phyloP scores from a whole-genome alignment of 2,329 filamentous ascomycete species.

The Diaporthe helianthi region DNA sequence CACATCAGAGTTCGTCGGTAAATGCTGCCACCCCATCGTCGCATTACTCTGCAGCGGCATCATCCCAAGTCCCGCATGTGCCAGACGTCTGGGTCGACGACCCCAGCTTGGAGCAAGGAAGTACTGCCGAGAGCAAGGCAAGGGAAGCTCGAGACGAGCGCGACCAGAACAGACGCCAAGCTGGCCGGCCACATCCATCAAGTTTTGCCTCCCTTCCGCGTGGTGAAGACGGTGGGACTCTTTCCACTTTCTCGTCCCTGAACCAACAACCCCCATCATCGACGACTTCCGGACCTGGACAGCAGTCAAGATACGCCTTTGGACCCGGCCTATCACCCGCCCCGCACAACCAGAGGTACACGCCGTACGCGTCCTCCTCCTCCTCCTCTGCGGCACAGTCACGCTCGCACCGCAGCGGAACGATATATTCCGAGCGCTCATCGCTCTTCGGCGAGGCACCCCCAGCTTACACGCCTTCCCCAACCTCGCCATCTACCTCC shows the following conservation, averaged over 20 bases:
- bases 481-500: slow-evolving; percentile 42
- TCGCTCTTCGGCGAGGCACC: slow-evolving; percentile 50
- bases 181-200: neutral
- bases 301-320: slow-evolving; percentile 21
- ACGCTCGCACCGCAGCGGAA: slow-evolving; percentile 37
- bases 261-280: neutral
- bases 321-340: slow-evolving; percentile 23
- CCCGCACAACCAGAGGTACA: slow-evolving; percentile 20
- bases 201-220: slow-evolving; percentile 13
- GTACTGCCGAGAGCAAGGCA: slow-evolving; percentile 50
- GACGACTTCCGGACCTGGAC: slow-evolving; percentile 4
- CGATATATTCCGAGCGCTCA: slow-evolving; percentile 44
- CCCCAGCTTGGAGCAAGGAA: slow-evolving; percentile 50
- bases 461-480: slow-evolving; percentile 57
- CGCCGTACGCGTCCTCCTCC: slow-evolving; percentile 34
- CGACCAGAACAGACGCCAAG: slow-evolving; percentile 32
- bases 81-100: slow-evolving; percentile 58
- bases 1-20: neutral
- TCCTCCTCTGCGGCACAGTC: slow-evolving; percentile 36
- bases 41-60: slow-evolving; percentile 34
- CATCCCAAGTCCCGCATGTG: slow-evolving; percentile 50
- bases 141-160: slow-evolving; percentile 53
- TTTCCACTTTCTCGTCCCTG: neutral
- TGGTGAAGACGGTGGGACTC: neutral
- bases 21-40: slow-evolving; percentile 25